Evolutionary conservation across 805 yeast genomes (phyloP).

Genomic region (Teunomyces lycoperdinae): DNA sequence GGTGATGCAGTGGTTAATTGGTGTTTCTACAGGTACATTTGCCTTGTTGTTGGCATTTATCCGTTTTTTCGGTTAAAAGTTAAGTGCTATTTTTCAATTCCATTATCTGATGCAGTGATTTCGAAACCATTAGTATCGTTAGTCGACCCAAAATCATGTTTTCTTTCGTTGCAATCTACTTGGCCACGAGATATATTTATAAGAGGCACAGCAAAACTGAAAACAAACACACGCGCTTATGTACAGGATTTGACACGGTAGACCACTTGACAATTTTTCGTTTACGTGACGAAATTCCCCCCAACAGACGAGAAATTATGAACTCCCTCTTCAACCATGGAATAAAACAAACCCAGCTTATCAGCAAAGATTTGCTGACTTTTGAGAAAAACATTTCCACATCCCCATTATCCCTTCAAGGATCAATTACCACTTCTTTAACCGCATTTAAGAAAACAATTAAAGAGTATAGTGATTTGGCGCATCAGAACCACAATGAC

Average conservation of each 20-base stretch:
- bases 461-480: slow-evolving; percentile 59
- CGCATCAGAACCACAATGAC: slow-evolving; percentile 55
- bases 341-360: slow-evolving; percentile 72
- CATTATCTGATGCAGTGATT: no score
- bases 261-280: slow-evolving; percentile 1
- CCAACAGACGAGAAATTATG: slow-evolving; percentile 26
- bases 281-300: neutral
- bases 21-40: slow-evolving; percentile 97
- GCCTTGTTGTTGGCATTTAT: slow-evolving; percentile 92
- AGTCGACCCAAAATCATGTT: no score
- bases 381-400: slow-evolving; percentile 65
- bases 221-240: neutral
- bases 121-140: no score
- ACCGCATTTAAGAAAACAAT: slow-evolving; percentile 74
- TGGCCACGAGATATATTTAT: neutral
- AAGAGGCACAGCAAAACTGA: neutral
- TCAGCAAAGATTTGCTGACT: slow-evolving; percentile 63
- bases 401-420: slow-evolving; percentile 74
- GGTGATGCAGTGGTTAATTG: slow-evolving; percentile 97
- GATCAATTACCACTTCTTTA: slow-evolving; percentile 75
- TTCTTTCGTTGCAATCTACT: neutral
- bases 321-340: slow-evolving; percentile 90
- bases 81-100: neutral
- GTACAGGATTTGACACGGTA: neutral
- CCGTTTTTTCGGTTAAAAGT: slow-evolving; percentile 61